These are phyloP conservation scores for Candida ipomoeae DNA, from an alignment of 805 yeast species.

Conservation along the genomic window DNA sequence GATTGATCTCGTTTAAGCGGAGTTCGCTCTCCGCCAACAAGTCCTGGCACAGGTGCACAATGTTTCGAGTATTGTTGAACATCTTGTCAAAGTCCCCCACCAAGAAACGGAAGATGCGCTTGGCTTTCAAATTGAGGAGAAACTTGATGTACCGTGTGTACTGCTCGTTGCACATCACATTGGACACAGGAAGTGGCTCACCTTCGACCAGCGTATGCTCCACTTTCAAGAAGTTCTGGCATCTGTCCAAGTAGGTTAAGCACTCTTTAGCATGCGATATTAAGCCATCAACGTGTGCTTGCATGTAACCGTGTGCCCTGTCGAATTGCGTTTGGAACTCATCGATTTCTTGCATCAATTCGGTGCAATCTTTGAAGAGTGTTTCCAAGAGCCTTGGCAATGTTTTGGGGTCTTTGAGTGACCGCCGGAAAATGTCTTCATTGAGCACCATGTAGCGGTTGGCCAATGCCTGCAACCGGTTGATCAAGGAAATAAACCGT, in stretches of 20 bases:
- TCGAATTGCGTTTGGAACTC: background rate
- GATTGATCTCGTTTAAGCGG: background rate
- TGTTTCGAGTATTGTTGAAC: conserved; percentile 3
- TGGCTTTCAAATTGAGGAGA: conserved; percentile 6
- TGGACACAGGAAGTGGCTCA: background rate
- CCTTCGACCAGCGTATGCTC: background rate
- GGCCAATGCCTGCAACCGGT: conserved; percentile 11
- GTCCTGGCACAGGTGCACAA: conserved; percentile 3
- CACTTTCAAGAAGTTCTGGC: background rate
- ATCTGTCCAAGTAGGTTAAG: background rate
- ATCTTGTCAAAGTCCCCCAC: conserved; percentile 8
- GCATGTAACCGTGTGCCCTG: conserved; percentile 3
- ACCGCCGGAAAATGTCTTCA: conserved; percentile 1
- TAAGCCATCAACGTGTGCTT: background rate
- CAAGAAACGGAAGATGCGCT: conserved; percentile 7
- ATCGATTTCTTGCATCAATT: conserved; percentile 4
- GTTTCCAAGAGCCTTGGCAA: conserved; percentile 1
- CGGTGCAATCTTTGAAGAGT: background rate
- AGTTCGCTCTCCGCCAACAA: conserved; percentile 5
- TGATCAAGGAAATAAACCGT: conserved; percentile 4
- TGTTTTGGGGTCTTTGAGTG: background rate
- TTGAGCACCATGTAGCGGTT: conserved; percentile 7
- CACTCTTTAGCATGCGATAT: background rate
- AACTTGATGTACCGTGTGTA: conserved; percentile 7
- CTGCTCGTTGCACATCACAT: background rate